Evolutionary conservation across 306 rosid genomes (phyloP).

Genomic region (Acacia confusa): DNA sequence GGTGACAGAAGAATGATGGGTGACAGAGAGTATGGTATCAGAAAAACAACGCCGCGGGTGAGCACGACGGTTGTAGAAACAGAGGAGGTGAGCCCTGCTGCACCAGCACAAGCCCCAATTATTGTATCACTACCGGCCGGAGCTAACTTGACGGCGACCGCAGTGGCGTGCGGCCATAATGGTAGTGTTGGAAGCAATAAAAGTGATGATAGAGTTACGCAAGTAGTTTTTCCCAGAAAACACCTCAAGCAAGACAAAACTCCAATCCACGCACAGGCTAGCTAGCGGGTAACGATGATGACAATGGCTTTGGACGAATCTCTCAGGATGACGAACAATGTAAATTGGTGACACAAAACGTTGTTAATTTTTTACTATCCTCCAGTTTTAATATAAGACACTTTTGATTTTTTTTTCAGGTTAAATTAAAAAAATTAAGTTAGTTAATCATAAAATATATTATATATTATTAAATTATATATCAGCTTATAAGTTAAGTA

Average conservation of each 20-base stretch:
- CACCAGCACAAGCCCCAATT: slow-evolving; percentile 15
- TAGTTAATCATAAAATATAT: no score
- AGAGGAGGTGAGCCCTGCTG: slow-evolving; percentile 36
- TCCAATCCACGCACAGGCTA: not conserved
- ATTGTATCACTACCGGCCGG: not conserved
- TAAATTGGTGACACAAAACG: slow-evolving; percentile 19
- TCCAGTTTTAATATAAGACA: no score
- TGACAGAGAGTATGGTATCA: slow-evolving; percentile 24
- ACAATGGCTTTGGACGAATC: not conserved
- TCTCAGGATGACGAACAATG: not conserved
- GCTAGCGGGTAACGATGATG: not conserved
- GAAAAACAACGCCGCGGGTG: slow-evolving; percentile 9
- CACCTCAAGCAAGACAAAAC: slow-evolving; percentile 24
- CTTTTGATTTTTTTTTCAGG: no score
- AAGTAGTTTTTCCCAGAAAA: slow-evolving; percentile 9
- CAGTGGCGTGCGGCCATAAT: slow-evolving; percentile 32
- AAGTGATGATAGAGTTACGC: slow-evolving; percentile 15
- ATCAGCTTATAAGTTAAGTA: no score
- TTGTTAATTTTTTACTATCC: not conserved
- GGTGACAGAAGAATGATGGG: slow-evolving; percentile 55
- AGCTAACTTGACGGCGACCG: slow-evolving; percentile 13
- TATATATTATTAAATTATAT: no score
- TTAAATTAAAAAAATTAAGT: no score
- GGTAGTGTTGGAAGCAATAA: slow-evolving; percentile 30
- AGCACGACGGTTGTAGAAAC: slow-evolving; percentile 10